Base-by-base conservation (phyloP, 257 asterid genomes). In the Solanum etuberosum region DNA sequence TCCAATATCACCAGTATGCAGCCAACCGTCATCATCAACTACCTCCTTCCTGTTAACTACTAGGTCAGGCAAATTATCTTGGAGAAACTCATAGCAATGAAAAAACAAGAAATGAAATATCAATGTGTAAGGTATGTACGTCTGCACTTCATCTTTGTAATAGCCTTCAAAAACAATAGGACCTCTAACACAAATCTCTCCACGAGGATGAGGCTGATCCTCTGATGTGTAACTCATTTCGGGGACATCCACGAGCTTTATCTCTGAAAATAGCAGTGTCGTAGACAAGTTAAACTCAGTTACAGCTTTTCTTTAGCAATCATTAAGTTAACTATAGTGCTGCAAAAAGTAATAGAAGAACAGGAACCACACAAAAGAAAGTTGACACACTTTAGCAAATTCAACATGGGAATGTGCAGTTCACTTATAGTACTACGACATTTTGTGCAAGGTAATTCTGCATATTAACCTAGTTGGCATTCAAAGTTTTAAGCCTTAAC, bases 1-100 rank as follows among this genome's bases (percentile, higher is more conserved):
- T 83, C 99, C 99, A 86, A 97, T 97, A 93, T 97, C 99, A 87
- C 99, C 99, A 0, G 99, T 94, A 89, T 97, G 98, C 91, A 97
- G 90, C 99, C 99, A 97, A 54, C 93, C 93, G 1, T 95, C 99
- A 73, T 86, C 93, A 80, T 97, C 99, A 16, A 91, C 74, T 65
- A 94, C 98, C 93, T 97, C 98, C 90, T 92, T 94, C 96, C 99
- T 97, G 94, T 87, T 88, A 80, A 87, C 71, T 72, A 73, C 73
- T 87, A 84, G 80, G 86, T 89, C 84, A 87, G 88, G 46, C 59
- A 85, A 73, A 65, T 51, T 78, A 73, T 67, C 61, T 83, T 71
- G 90, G 86, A 81, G 83, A 91, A 86, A 65, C 51, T 51, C 54
- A 76, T 85, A n/a, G 34, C 34, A 40, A 42, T 11, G 85, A 73